phyloP scores from a whole-genome alignment of 2,329 filamentous ascomycete species.

The Colletotrichum tropicicola region DNA sequence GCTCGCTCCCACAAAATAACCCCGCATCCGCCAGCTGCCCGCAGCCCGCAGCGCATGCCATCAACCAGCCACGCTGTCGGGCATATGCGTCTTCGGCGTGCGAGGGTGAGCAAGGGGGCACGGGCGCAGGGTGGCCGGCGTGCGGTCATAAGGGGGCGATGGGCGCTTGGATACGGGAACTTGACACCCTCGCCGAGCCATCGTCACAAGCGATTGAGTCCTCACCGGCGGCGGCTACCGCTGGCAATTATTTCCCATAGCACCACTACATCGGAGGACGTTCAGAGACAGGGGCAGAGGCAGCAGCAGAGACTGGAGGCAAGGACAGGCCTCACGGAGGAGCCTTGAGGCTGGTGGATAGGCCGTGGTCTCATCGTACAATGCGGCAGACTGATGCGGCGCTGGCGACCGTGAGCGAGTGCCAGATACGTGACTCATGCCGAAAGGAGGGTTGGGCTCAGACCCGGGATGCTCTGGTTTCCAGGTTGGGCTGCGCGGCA shows the following conservation, averaged over 20 bases:
- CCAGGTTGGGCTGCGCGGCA: constrained; percentile 29
- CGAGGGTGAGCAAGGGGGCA: background rate
- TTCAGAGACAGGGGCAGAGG: background rate
- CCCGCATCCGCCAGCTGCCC: constrained; percentile 15
- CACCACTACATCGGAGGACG: background rate
- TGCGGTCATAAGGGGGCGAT: background rate
- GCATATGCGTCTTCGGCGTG: constrained; percentile 17
- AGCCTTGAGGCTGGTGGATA: constrained; percentile 18
- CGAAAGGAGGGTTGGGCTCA: constrained; percentile 28
- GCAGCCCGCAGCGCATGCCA: too few species aligned
- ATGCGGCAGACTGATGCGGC: background rate
- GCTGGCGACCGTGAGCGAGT: too few species aligned
- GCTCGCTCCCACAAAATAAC: too few species aligned
- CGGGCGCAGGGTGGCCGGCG: background rate
- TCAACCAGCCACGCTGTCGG: constrained; percentile 23
- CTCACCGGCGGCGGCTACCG: background rate
- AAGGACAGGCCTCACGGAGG: constrained; percentile 22
- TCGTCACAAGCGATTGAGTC: background rate
- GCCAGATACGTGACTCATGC: constrained; percentile 29
- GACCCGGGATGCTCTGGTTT: constrained; percentile 9
- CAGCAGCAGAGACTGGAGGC: background rate
- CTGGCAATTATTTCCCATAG: background rate
- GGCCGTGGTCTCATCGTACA: constrained; percentile 7
- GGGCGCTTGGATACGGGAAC: background rate
- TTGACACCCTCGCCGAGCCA: background rate